phyloP scores from a whole-genome alignment of 345 rosid genomes.

The Eucalyptus melliodora region DNA sequence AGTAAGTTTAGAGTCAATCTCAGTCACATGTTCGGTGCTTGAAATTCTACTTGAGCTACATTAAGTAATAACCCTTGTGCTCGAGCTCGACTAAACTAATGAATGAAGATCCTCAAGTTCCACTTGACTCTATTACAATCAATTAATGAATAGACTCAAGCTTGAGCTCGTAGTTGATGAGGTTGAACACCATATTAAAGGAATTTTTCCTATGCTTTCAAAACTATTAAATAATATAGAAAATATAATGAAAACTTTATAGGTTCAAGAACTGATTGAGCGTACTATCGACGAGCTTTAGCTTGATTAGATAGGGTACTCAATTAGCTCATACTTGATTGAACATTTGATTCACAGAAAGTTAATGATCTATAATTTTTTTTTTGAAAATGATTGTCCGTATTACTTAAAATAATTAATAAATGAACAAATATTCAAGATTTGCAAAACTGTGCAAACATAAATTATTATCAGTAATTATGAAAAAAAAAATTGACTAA shows the following conservation, averaged over 20 bases:
- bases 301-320: background rate
- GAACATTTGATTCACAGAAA: background rate
- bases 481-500: too few relatives aligned
- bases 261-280: background rate
- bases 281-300: background rate
- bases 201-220: background rate
- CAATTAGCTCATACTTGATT: background rate
- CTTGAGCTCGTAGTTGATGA: background rate
- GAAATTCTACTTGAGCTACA: background rate
- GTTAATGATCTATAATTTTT: accelerated
- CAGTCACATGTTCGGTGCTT: background rate
- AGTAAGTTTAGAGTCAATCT: background rate
- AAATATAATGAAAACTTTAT: background rate
- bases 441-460: accelerated
- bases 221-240: background rate
- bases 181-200: too few relatives aligned
- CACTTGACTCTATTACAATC: background rate
- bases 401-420: accelerated
- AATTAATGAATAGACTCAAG: background rate
- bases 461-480: too few relatives aligned
- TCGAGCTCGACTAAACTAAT: background rate
- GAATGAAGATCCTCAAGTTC: background rate
- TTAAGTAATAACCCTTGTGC: background rate
- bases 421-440: too few relatives aligned
- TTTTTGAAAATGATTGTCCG: accelerated